Base-by-base conservation (phyloP, 164 flowering plant species). In the Aristolochia contorta region DNA sequence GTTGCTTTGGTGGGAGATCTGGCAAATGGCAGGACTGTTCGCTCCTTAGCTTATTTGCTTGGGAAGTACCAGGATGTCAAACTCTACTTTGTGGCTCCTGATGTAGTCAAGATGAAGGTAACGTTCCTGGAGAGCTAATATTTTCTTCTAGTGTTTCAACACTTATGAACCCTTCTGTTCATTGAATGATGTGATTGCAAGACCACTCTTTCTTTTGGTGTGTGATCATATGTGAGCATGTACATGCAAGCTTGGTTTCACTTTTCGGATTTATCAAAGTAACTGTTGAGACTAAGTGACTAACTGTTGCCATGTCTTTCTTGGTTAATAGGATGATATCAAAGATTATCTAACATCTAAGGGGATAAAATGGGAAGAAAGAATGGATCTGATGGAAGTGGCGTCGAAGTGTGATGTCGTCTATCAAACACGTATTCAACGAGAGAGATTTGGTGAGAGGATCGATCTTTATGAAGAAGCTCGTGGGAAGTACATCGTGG, bases 1-100 rank as follows among this genome's bases (percentile, higher is more conserved):
- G 97, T 94, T 59, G 97, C 78, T 16, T 80, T 94, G 54, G 99
- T 94, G 55, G 99, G 99, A 60, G 99, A 94, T 80, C 99, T 94
- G 75, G 97, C 99, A 25, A 79, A 94, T 67, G 99, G 99, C 41
- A 82, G 99, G 75, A 94, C 99, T 18, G 99, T 94, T 4, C 91
- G 99, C 2, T 94, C 96, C 21, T 84, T 88, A 54, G 97, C 97
- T 4, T 91, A 91, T 75, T 74, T 94, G 70, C 95, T 93, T 49
- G 77, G 96, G 23, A 89, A 81, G 75, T 94, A 86, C 72, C 52
- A 77, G 43, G 82, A 81, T 73, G 93, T 94, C 70, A 91, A 88
- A 72, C 78, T 94, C 51, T 94, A 84, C 79, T 85, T 94, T 65
- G 97, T 94, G 56, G 73, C 96, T 45, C 99, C 97, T 27, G 89